Evolutionary conservation across 1,284 basidiomycete genomes (phyloP), one percentile per base, ranked within the genome.

Genomic region (Pseudozyma hubeiensis): DNA sequence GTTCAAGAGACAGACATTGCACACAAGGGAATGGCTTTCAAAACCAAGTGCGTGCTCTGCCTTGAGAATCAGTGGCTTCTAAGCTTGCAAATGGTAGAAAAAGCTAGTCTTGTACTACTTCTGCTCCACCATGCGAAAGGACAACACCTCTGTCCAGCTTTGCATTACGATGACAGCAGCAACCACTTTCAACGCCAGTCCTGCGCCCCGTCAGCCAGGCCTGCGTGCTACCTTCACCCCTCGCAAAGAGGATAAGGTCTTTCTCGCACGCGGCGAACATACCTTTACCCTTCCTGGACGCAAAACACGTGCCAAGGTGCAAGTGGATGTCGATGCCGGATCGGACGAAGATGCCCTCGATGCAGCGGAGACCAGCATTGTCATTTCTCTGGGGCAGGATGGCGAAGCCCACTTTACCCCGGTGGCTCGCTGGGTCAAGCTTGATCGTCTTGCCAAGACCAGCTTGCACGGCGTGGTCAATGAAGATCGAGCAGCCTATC

Each of bases 401-500:
- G 46, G 29, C 10, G 35, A 40, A 34, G 29, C 17, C 7, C 34
- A n/a, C 31, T 46, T 17, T 31, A 10, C 3, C 6, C n/a, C 59
- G 5, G 52, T 50, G 5, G 59, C 59, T 8, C 43, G 35, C 17
- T 61, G 59, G 59, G 14, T 50, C 41, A 61, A 61, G 52, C 40
- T 61, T 39, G 39, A 54, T 13, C 59, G 59, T 39, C 51, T 54
- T 44, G 59, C 52, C 46, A 61, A 61, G 52, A 61, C 59, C 9
- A 76, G 70, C 48, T 39, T 62, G 46, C 73, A 76, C 19, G 64
- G 64, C 17, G 64, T 62, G 5, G 73, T 76, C 37, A 68, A 76
- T 31, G 68, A 74, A 7, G 60, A 69, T 30, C 48, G 73, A 14
- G 73, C 70, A 3, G 48, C 48, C 33, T 33, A 19, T 14, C 58